Evolutionary conservation across 345 rosid species (phyloP), one percentile per base, ranked within the genome.

Genomic region (Aquilaria sinensis): DNA sequence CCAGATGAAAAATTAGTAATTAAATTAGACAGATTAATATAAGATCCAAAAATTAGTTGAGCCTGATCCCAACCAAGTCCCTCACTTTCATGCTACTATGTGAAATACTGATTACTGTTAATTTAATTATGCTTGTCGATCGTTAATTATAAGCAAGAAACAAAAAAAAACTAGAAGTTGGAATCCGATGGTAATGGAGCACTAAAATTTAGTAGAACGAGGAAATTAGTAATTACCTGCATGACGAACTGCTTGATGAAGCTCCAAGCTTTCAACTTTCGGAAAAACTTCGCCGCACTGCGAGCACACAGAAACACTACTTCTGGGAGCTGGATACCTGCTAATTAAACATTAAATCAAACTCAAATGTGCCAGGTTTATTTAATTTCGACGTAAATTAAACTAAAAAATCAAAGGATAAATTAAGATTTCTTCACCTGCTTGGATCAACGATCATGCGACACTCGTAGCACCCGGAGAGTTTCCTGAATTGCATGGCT

Each of bases 241-340:
- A 72, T 94, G 99, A 49, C 99, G 97, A 78, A 90, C 85, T 12
- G 86, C 89, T 74, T 94, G 99, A 70, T 94, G 99, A 68, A 90
- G 90, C 72, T 94, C 99, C 73, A 94, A 74, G 85, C 92, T 90
- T 78, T 90, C 99, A 56, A 78, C 70, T 80, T 90, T 90, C 0
- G 96, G 91, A 70, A 94, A 94, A 58, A 94, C 88, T 76, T 94
- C 99, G 41, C 97, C 99, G 41, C 99, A 94, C 59, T 85, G 95
- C 14, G 91, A 60, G 72, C 99, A 93, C 46, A 92, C 70, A 77
- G 85, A 75, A 10, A 94, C 75, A 31, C 82, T 84, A 54, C 79
- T 69, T 63, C 99, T 82, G 49, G 96, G 83, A 43, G 85, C 61
- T 3, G 96, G 95, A 63, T 77, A 81, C 88, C 97, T 94, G 70